A percentile compares a stretch with the other conserved stretches of the same genome.
Evolutionary conservation across 78 protist species (phyloP).

Genomic region (Acrasis kona): DNA sequence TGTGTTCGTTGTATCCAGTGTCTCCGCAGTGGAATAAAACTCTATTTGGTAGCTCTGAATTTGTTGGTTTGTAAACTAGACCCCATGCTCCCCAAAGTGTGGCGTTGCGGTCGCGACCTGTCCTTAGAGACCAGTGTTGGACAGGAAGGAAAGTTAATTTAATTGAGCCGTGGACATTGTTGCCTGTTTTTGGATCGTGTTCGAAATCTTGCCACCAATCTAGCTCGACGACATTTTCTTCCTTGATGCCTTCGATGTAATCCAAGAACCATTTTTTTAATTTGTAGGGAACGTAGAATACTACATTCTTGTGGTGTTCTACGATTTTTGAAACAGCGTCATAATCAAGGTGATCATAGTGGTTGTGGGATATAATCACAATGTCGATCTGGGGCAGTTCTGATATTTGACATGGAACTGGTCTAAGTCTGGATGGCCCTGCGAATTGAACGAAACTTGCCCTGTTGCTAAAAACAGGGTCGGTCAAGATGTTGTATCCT

Average conservation of each 20-base stretch:
- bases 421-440: constrained; percentile 2
- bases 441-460: neutral
- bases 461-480: constrained; percentile 17
- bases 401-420: neutral
- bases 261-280: neutral
- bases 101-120: neutral
- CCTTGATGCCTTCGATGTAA: too few species aligned
- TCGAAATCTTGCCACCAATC: neutral
- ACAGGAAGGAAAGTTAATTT: constrained; percentile 1
- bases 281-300: neutral
- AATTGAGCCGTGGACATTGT: too few species aligned
- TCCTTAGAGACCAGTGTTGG: constrained; percentile 25
- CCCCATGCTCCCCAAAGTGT: constrained; percentile 18
- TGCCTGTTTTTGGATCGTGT: too few species aligned
- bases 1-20: constrained; percentile 14
- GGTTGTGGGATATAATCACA: constrained; percentile 17
- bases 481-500: neutral
- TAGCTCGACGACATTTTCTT: neutral
- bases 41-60: too few species aligned
- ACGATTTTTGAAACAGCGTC: neutral
- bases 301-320: neutral
- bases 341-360: constrained; percentile 29
- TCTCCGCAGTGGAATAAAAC: constrained; percentile 17
- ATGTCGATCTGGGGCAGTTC: constrained; percentile 7
- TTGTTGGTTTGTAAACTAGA: neutral